Base-by-base conservation (phyloP, 139 green algal genomes). In the Chlamydomonas incerta region DNA sequence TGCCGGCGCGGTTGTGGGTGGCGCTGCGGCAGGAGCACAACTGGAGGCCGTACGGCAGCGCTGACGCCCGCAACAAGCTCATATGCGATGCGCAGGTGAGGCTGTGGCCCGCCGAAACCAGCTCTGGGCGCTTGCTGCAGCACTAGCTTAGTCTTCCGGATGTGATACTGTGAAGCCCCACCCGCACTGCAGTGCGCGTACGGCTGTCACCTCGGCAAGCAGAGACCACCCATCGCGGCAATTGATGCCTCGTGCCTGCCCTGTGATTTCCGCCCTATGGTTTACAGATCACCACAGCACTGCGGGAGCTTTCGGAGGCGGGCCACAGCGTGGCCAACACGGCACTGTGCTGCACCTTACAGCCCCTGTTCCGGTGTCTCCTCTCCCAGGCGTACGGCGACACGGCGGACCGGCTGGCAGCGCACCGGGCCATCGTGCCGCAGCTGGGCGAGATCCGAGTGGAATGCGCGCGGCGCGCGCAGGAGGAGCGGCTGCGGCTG, bases 1-100 rank as follows among this genome's bases (percentile, higher is more conserved):
- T 65, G 29, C 77, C 77, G 21, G 63, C 46, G 41, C 77, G 77
- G 28, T 63, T 83, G 60, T 65, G 62, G 35, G 63, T 72, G 14
- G 60, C 46, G n/a, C 41, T 83, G 31, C 41, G 9, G 63, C 77
- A 83, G 77, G 77, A 83, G 77, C 41, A 63, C 41, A 29, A 26
- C 34, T n/a, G 26, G 15, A 28, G 55, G 3, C 55, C 13, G 8
- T 26, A 60, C 18, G 72, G 46, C 9, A 47, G 28, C 72, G 68
- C 10, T 2, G 8, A 4, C 18, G 55, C 18, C 55, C 8, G 11
- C 55, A 60, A 10, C 50, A 10, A 57, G 55, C 18, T 21, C 2
- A 2, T 24, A 20, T 60, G 8, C 55, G n/a, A n/a, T 26, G 3
- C 9, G 20, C 13, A 60, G 18, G 18, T 26, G 17, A 24, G 55